Conservation (phyloP, 805 yeast genomes). For the Candida michaelii region DNA sequence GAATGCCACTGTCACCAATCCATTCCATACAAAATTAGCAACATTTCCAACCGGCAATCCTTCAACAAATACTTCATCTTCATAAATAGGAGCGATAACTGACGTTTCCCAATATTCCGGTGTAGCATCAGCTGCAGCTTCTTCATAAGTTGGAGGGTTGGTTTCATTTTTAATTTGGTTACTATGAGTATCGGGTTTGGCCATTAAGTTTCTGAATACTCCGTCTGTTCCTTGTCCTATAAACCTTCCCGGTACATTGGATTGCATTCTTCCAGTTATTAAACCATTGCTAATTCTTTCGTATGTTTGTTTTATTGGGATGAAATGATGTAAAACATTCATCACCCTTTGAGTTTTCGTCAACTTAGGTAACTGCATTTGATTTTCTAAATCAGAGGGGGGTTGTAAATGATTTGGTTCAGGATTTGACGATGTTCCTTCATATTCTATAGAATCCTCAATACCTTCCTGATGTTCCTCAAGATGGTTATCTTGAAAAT, state of each 20-base stretch:
- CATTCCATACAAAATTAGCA: slow-evolving; percentile 89
- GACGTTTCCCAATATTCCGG: slow-evolving; percentile 98
- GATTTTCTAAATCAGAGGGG: slow-evolving; percentile 27
- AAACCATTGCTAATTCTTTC: slow-evolving; percentile 43
- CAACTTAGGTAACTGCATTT: slow-evolving; percentile 18
- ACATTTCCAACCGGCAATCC: slow-evolving; percentile 94
- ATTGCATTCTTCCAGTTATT: slow-evolving; percentile 42
- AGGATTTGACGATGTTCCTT: slow-evolving; percentile 14
- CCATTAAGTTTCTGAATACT: slow-evolving; percentile 87
- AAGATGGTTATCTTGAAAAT: neutral
- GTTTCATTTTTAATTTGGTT: slow-evolving; percentile 42
- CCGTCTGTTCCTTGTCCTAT: slow-evolving; percentile 69
- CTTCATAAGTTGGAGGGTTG: slow-evolving; percentile 86
- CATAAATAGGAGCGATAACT: slow-evolving; percentile 72
- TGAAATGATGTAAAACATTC: slow-evolving; percentile 30
- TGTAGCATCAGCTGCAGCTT: slow-evolving; percentile 88
- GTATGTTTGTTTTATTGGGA: slow-evolving; percentile 44
- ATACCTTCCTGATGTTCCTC: neutral
- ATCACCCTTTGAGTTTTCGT: slow-evolving; percentile 30
- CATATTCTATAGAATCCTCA: neutral
- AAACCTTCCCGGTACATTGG: slow-evolving; percentile 43
- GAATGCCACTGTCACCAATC: slow-evolving; percentile 84
- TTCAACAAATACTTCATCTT: slow-evolving; percentile 89
- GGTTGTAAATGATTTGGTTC: neutral
- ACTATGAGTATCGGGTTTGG: slow-evolving; percentile 70